phyloP scores from a whole-genome alignment of 805 yeast species.

The Isabelozyma rhagii region DNA sequence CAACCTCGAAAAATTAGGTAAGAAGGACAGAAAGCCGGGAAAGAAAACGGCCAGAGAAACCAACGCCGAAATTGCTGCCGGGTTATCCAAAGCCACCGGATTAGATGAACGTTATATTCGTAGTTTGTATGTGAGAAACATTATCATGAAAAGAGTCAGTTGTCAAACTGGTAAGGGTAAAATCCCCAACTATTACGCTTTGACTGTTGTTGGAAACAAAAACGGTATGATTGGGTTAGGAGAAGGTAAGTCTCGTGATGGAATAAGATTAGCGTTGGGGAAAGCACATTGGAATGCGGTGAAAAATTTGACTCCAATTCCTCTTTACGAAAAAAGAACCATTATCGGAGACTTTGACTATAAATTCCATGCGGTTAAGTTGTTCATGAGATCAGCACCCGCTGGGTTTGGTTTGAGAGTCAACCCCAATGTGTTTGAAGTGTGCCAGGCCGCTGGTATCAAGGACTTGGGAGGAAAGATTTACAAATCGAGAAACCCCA shows the following conservation, averaged over 20 bases:
- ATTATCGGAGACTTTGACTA: slow-evolving; percentile 78
- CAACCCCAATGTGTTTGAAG: slow-evolving; percentile 83
- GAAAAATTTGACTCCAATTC: slow-evolving; percentile 74
- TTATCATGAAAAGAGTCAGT: slow-evolving; percentile 75
- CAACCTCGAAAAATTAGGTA: slow-evolving; percentile 14
- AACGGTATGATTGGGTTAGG: slow-evolving; percentile 95
- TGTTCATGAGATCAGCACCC: slow-evolving; percentile 81
- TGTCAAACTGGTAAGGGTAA: slow-evolving; percentile 93
- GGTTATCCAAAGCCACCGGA: slow-evolving; percentile 63
- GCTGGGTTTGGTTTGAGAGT: slow-evolving; percentile 93
- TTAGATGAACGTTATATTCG: slow-evolving; percentile 59
- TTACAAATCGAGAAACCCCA: slow-evolving; percentile 86
- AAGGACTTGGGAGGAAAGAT: slow-evolving; percentile 90
- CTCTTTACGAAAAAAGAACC: slow-evolving; percentile 89
- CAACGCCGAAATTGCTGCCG: slow-evolving; percentile 42
- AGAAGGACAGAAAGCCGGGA: slow-evolving; percentile 6
- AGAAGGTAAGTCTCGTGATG: slow-evolving; percentile 85
- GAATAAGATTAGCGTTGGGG: slow-evolving; percentile 66
- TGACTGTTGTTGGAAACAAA: slow-evolving; percentile 88
- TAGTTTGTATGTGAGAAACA: slow-evolving; percentile 59
- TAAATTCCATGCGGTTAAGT: slow-evolving; percentile 83
- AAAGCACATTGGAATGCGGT: slow-evolving; percentile 95
- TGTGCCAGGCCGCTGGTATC: slow-evolving; percentile 91
- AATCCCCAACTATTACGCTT: slow-evolving; percentile 73
- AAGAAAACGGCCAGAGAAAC: slow-evolving; percentile 5